Evolutionary conservation across 139 green algal genomes (phyloP).

Genomic region (Penium margaritaceum): DNA sequence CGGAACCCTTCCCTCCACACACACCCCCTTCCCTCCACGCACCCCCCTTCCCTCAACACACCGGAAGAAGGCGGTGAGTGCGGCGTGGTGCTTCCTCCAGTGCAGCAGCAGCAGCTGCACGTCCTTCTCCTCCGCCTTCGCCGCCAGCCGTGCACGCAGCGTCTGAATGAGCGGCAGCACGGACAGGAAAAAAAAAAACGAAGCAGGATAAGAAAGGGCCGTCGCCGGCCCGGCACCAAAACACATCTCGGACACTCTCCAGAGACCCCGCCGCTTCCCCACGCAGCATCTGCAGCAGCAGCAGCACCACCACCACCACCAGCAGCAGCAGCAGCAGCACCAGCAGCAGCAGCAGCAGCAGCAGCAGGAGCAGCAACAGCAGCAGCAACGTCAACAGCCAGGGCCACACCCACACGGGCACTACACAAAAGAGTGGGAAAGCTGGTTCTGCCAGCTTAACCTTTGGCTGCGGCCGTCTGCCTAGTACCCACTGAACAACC

Average conservation of each 20-base stretch:
- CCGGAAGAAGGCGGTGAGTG: constrained; percentile 1
- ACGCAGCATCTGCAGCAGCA: too few relatives aligned
- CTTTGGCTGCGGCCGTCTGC: too few relatives aligned
- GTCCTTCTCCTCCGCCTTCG: constrained; percentile 8
- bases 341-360: not conserved
- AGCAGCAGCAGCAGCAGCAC: not conserved
- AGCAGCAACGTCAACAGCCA: not conserved
- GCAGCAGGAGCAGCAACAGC: not conserved
- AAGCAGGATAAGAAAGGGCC: not conserved
- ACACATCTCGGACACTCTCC: too few relatives aligned
- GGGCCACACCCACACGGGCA: not conserved
- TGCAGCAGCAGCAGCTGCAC: not conserved
- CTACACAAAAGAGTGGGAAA: not conserved
- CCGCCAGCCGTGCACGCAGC: not conserved
- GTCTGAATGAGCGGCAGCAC: not conserved
- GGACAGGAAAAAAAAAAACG: not conserved
- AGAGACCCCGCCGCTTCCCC: too few relatives aligned
- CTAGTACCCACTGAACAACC: too few relatives aligned
- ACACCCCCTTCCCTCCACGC: not conserved
- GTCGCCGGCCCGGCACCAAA: not conserved
- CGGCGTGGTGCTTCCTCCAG: not conserved
- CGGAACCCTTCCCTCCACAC: too few relatives aligned
- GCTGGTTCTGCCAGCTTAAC: not conserved
- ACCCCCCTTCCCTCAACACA: not conserved
- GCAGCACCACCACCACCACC: not conserved